Base-by-base conservation (phyloP, 208 protist species). In the Balamuthia mandrillaris region DNA sequence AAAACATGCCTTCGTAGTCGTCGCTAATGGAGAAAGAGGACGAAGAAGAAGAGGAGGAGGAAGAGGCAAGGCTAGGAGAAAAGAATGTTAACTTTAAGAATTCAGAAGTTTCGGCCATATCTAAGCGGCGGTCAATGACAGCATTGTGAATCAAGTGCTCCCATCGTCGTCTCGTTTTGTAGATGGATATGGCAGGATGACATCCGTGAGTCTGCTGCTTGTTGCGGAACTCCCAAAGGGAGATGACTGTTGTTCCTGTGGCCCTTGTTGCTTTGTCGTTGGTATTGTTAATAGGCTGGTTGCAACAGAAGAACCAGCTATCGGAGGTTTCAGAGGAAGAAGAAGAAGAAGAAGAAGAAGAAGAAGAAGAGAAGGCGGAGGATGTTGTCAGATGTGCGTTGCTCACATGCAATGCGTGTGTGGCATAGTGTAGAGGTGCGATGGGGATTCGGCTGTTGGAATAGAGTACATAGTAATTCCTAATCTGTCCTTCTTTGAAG, bases 301-400 rank as follows among this genome's bases (percentile, higher is more conserved):
- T 82, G 51, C 74, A 65, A 35, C 63, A 82, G 39, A 49, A 82
- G n/a, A 44, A 12, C 74, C 74, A 82, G 5, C 31, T 42, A 54
- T 54, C 47, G 47, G 16, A 24, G 16, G 47, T 24, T 24, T 54
- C 47, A 18, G 14, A 54, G 16, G 18, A 24, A 24, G 16, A 14
- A 54, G 47, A 54, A 24, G 24, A n/a, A 9, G 33, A 6, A 16
- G 21, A 16, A 3, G 61, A 3, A 33, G 61, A 54, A 54, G 47
- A 54, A 54, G 47, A 54, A 18, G 42, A 77, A n/a, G n/a, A n/a
- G n/a, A n/a, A 52, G 12, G 31, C 12, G n/a, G 16, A 77, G 29
- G 10, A 9, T 33, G n/a, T 5, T 16, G 49, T 12, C 44, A 0
- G 37, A 82, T n/a, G 27, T 82, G 74, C 47, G 63, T 14, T 4